Evolutionary conservation across 2,329 filamentous ascomycete species (phyloP).

Genomic region (Pseudocercospora musae): DNA sequence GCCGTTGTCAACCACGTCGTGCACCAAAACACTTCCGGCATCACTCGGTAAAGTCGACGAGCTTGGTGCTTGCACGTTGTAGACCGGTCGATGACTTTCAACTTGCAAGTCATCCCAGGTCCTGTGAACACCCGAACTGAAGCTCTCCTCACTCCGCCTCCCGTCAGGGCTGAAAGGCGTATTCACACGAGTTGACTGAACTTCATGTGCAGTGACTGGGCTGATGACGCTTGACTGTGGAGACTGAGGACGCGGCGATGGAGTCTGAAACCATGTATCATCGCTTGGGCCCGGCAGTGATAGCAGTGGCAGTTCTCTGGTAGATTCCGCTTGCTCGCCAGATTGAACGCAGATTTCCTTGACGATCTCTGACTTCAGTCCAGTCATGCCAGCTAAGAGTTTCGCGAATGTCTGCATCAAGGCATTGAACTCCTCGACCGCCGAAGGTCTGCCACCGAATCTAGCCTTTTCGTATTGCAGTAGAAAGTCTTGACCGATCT

Average conservation of each 20-base stretch:
- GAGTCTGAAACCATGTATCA: constrained; percentile 5
- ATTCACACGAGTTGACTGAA: constrained; percentile 16
- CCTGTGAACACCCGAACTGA: constrained; percentile 27
- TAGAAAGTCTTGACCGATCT: constrained; percentile 61
- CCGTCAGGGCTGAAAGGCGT: constrained; percentile 26
- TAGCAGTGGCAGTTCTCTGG: not conserved
- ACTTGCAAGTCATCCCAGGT: constrained; percentile 9
- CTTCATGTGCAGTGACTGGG: constrained; percentile 30
- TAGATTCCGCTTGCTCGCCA: constrained; percentile 11
- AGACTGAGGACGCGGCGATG: constrained; percentile 16
- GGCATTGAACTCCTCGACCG: constrained; percentile 67
- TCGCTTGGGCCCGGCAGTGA: constrained; percentile 4
- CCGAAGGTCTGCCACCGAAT: constrained; percentile 69
- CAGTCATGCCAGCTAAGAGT: constrained; percentile 70
- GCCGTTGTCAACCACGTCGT: constrained; percentile 11
- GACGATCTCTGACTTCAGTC: constrained; percentile 56
- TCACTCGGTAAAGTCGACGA: constrained; percentile 26
- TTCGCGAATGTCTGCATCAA: constrained; percentile 84
- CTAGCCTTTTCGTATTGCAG: constrained; percentile 76
- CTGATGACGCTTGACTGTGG: constrained; percentile 24
- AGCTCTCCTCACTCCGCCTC: constrained; percentile 25
- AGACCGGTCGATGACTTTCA: constrained; percentile 2
- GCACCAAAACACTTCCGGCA: constrained; percentile 29
- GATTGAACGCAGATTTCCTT: constrained; percentile 37
- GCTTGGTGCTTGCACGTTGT: constrained; percentile 17